A percentile compares a stretch with the other conserved stretches of the same genome.
phyloP scores from a whole-genome alignment of 2,329 filamentous ascomycete genomes.

The Fusarium sterilihyphosum region DNA sequence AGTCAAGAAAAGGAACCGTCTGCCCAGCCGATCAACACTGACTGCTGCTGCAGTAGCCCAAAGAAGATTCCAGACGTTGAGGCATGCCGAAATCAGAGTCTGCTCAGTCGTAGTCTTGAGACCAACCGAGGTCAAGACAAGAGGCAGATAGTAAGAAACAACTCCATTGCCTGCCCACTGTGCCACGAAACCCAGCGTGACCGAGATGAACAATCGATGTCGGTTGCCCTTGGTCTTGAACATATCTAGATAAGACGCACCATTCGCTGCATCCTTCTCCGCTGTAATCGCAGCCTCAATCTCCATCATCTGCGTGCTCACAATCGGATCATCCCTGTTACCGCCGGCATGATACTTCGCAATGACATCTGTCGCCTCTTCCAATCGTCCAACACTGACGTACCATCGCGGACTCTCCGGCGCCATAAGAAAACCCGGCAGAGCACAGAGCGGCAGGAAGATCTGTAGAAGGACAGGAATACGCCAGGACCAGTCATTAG shows the following conservation, averaged over 20 bases:
- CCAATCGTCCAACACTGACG: not conserved
- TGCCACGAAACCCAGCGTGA: not conserved
- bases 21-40: not conserved
- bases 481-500: not conserved
- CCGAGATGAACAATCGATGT: not conserved
- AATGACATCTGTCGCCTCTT: not conserved
- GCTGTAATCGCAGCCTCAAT: not conserved
- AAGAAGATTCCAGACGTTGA: not conserved
- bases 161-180: conserved; percentile 13
- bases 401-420: conserved; percentile 11
- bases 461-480: not conserved
- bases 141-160: conserved; percentile 7
- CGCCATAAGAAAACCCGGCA: not conserved
- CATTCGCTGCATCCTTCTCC: not conserved
- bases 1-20: not conserved
- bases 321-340: not conserved
- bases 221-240: conserved; percentile 4
- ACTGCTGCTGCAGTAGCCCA: conserved; percentile 5
- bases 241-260: conserved; percentile 2
- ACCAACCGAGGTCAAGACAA: not conserved
- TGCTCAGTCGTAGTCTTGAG: not conserved
- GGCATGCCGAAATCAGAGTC: not conserved
- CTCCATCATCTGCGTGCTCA: not conserved
- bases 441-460: not conserved
- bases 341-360: not conserved